A percentile compares a stretch with the other conserved stretches of the same genome.
Evolutionary conservation across 345 rosid species (phyloP).

Genomic region (Noccaea caerulescens): DNA sequence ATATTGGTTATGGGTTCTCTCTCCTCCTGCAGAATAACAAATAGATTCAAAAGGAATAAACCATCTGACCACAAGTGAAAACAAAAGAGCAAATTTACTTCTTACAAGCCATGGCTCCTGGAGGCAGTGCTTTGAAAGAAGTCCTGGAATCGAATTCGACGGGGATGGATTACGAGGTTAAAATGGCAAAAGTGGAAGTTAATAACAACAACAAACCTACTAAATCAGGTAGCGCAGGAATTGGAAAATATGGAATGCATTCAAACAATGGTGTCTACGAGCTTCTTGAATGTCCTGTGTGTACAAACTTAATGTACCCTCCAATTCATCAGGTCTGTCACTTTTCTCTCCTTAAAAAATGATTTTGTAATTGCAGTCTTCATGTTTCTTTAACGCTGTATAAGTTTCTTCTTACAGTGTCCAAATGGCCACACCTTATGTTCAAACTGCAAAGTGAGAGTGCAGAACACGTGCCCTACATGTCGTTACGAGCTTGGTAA

Average conservation of each 20-base stretch:
- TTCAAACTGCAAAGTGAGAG: conserved; percentile 76
- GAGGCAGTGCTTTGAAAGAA: conserved; percentile 69
- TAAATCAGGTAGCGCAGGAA: conserved; percentile 51
- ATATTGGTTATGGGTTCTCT: background rate
- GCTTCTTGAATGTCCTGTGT: conserved; percentile 87
- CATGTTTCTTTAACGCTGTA: background rate
- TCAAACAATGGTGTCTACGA: conserved; percentile 73
- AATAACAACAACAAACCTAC: conserved; percentile 52
- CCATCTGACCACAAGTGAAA: background rate
- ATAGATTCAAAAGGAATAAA: conserved; percentile 23
- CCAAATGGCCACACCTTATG: conserved; percentile 94
- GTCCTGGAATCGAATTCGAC: conserved; percentile 55
- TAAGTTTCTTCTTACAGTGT: conserved; percentile 54
- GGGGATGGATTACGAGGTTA: conserved; percentile 54
- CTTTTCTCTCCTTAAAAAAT: background rate
- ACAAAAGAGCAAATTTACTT: background rate
- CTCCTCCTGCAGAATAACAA: conserved; percentile 31
- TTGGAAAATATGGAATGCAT: conserved; percentile 57
- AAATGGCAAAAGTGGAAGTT: conserved; percentile 50
- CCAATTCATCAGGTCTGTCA: conserved; percentile 63
- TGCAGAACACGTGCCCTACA: conserved; percentile 81
- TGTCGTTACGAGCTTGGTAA: conserved; percentile 92
- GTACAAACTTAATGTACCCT: conserved; percentile 80
- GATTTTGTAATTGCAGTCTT: conserved; percentile 11
- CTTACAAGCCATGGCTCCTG: conserved; percentile 54